These are phyloP conservation scores for Parafenestella ontariensis DNA, from an alignment of 2,329 filamentous ascomycete species.

Conservation along the genomic window DNA sequence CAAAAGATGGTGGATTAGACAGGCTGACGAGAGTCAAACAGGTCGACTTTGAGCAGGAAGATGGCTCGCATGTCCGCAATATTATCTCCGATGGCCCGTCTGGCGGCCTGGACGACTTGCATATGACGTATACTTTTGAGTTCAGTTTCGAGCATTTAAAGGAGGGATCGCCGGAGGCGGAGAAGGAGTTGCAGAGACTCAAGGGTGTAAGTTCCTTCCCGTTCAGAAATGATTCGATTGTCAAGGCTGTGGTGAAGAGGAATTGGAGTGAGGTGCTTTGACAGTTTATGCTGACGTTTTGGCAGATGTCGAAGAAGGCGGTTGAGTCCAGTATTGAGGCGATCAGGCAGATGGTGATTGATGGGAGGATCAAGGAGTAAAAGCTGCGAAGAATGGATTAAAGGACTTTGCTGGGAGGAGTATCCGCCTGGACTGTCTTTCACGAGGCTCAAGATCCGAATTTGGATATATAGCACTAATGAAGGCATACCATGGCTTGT, in stretches of 20 bases:
- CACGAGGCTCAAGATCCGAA: too few relatives aligned
- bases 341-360: slow-evolving; percentile 52
- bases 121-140: slow-evolving; percentile 58
- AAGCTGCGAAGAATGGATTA: not conserved
- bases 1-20: not conserved
- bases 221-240: not conserved
- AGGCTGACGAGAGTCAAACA: slow-evolving; percentile 14
- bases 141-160: slow-evolving; percentile 46
- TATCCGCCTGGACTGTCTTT: too few relatives aligned
- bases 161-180: slow-evolving; percentile 45
- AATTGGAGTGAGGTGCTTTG: too few relatives aligned
- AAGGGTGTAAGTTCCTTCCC: slow-evolving; percentile 26
- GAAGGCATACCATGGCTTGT: too few relatives aligned
- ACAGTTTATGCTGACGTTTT: slow-evolving; percentile 9
- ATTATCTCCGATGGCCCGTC: slow-evolving; percentile 51
- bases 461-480: too few relatives aligned
- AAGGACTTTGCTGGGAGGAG: not conserved
- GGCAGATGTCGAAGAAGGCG: slow-evolving; percentile 49
- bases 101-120: slow-evolving; percentile 42
- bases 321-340: slow-evolving; percentile 53
- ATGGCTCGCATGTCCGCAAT: slow-evolving; percentile 54
- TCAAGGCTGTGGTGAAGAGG: not conserved
- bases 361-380: slow-evolving; percentile 40
- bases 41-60: slow-evolving; percentile 56
- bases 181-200: slow-evolving; percentile 32